These are phyloP conservation scores for Monilinia laxa DNA, from an alignment of 2,329 filamentous ascomycete species.

Conservation along the genomic window DNA sequence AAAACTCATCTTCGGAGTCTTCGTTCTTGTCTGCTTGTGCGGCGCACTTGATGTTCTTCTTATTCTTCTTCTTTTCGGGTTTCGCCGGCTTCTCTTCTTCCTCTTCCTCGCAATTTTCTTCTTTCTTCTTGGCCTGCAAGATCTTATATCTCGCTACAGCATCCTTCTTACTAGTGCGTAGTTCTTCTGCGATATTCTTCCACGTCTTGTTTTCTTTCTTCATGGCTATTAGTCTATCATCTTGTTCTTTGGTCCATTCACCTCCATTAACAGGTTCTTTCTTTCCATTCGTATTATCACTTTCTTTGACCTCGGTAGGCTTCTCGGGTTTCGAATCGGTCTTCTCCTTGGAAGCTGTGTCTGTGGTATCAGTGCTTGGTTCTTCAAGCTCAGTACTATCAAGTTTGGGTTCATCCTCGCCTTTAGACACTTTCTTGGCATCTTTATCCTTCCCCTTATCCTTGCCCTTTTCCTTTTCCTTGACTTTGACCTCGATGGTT, in stretches of 20 bases:
- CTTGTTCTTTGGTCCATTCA: constrained; percentile 36
- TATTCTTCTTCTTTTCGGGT: not conserved
- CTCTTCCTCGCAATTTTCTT: constrained; percentile 3
- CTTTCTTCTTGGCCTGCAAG: constrained; percentile 23
- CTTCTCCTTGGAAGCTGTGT: constrained; percentile 18
- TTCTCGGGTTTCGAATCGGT: not conserved
- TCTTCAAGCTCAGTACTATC: not conserved
- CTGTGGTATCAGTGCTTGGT: constrained; percentile 14
- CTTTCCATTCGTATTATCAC: constrained; percentile 16
- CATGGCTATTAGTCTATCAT: constrained; percentile 33
- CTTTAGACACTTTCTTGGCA: constrained; percentile 2
- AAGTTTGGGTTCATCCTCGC: constrained; percentile 7
- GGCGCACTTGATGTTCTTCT: not conserved
- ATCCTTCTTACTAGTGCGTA: constrained; percentile 26
- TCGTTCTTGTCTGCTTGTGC: constrained; percentile 5
- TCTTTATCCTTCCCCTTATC: constrained; percentile 5
- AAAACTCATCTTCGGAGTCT: constrained; percentile 7
- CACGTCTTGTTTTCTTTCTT: constrained; percentile 34
- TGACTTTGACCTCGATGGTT: not conserved
- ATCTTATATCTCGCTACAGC: constrained; percentile 27
- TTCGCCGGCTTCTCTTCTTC: not conserved
- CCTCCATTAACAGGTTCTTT: constrained; percentile 5
- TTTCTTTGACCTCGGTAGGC: not conserved
- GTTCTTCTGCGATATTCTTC: constrained; percentile 31
- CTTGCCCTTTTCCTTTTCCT: not conserved